Evolutionary conservation across 2,329 filamentous ascomycete genomes (phyloP), one percentile per base, ranked within the genome.

Genomic region (Scorias spongiosa): DNA sequence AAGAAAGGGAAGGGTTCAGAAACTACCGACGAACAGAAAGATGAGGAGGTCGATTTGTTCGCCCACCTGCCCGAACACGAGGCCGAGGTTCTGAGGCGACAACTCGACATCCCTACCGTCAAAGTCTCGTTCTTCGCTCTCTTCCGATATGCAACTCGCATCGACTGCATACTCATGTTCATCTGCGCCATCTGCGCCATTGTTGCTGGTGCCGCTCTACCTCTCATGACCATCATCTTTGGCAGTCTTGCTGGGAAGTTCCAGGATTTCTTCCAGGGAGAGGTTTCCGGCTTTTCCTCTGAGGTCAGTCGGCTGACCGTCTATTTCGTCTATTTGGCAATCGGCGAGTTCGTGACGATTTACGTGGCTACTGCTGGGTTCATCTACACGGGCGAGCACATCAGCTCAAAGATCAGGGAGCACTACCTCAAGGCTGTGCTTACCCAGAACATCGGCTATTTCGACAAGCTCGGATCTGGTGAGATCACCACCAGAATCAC

Each of bases 401-500:
- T 70, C 28, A 61, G 66, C 1, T 63, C 63, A 40, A 66, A 65
- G 43, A 65, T 71, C 53, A 78, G 88, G 46, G 76, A 84, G 58
- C 74, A 84, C 52, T 96, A 96, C 55, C 74, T 98, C 6, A 74
- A 80, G 53, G 85, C 83, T 49, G 88, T 87, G 57, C 68, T 93
- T 67, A 77, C 78, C 48, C 87, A 93, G 60, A 93, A 94, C 60
- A 89, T 93, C 60, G 87, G 78, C 39, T 93, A 85, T 63, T 93
- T 93, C 63, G 91, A 96, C 63, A 91, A 91, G 57, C 73, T 94
- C 11, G 89, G 88, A 42, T 83, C 87, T 29, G 88, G 89, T 46
- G 91, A 95, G 64, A 84, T 96, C 48, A 94, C 88, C 0, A 94
- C 88, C 1, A 80, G 88, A 50, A 94, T 95, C 54, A 96, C 89